phyloP scores from a whole-genome alignment of 805 yeast species.

The Yueomyces sp. region DNA sequence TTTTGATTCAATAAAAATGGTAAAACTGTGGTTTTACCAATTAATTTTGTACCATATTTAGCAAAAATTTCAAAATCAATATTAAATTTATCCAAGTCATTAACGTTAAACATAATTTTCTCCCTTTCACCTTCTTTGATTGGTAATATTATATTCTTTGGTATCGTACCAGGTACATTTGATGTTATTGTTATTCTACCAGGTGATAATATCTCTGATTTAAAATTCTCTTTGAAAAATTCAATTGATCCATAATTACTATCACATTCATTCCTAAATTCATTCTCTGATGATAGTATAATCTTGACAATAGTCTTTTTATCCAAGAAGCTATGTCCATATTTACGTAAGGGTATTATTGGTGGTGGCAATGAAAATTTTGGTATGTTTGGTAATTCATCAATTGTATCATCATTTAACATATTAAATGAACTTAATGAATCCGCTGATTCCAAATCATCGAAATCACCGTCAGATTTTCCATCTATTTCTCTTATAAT shows the following conservation, averaged over 20 bases:
- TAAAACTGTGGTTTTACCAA: constrained; percentile 79
- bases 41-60: constrained; percentile 82
- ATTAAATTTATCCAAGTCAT: constrained; percentile 56
- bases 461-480: background rate
- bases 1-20: constrained; percentile 31
- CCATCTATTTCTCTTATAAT: background rate
- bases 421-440: background rate
- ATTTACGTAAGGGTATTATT: constrained; percentile 79
- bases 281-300: constrained; percentile 38
- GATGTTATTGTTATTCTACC: constrained; percentile 79
- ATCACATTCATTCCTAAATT: too few species aligned
- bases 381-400: constrained; percentile 59
- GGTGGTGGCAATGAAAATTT: constrained; percentile 93
- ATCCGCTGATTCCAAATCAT: background rate
- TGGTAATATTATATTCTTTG: constrained; percentile 75
- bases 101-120: constrained; percentile 73
- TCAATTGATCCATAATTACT: constrained; percentile 12
- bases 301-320: constrained; percentile 77
- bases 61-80: constrained; percentile 88
- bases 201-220: constrained; percentile 35
- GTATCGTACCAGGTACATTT: constrained; percentile 65
- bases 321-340: constrained; percentile 92
- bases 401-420: constrained; percentile 11
- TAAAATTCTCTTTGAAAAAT: constrained; percentile 30
- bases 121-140: constrained; percentile 43